These are phyloP conservation scores for Ceriops tagal DNA, from an alignment of 345 rosid genomes.

Conservation along the genomic window DNA sequence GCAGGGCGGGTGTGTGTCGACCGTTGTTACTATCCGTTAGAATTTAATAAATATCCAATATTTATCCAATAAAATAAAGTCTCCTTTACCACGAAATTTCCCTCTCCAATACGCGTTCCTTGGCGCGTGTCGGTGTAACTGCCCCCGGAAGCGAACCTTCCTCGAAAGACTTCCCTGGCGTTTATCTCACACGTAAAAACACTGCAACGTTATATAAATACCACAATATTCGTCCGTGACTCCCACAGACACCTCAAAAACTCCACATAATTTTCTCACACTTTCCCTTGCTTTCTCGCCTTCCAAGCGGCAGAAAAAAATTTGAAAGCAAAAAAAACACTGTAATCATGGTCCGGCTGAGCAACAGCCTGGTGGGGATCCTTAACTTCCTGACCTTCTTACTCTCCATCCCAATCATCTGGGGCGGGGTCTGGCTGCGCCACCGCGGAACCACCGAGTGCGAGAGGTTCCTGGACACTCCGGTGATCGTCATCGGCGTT, in stretches of 20 bases:
- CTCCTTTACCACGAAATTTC: too few species aligned
- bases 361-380: slow-evolving; percentile 74
- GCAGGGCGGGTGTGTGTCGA: background rate
- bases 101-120: background rate
- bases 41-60: too few species aligned
- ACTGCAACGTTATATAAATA: too few species aligned
- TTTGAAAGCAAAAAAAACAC: background rate
- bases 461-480: slow-evolving; percentile 70
- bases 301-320: background rate
- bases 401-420: slow-evolving; percentile 72
- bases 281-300: background rate
- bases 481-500: slow-evolving; percentile 65
- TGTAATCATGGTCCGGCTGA: slow-evolving; percentile 41
- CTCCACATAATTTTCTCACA: background rate
- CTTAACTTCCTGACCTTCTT: slow-evolving; percentile 73
- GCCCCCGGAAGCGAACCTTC: background rate
- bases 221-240: background rate
- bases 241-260: background rate
- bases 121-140: slow-evolving; percentile 7
- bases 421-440: slow-evolving; percentile 69
- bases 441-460: slow-evolving; percentile 60
- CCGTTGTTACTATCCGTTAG: slow-evolving; percentile 11
- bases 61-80: too few species aligned
- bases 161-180: background rate
- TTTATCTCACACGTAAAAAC: too few species aligned